Evolutionary conservation across 2,329 filamentous ascomycete species (phyloP), one percentile per base, ranked within the genome.

Genomic region (Penicillium olsonii): DNA sequence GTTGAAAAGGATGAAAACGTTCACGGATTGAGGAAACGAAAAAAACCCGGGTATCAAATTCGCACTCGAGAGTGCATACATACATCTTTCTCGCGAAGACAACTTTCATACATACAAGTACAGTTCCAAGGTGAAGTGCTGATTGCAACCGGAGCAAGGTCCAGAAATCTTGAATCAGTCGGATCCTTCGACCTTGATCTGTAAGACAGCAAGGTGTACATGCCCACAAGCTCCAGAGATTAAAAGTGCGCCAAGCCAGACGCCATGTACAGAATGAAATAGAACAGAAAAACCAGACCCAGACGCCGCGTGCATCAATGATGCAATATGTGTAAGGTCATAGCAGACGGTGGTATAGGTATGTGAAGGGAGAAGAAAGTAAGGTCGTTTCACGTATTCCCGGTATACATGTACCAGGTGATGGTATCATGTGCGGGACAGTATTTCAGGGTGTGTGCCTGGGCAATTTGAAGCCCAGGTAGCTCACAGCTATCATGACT

Each of bases 1-100:
- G n/a, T n/a, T n/a, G n/a, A n/a, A n/a, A n/a, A n/a, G n/a, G n/a
- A n/a, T n/a, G n/a, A n/a, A n/a, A n/a, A n/a, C n/a, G n/a, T n/a
- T n/a, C 5, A 24, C 22, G 22, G 22, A 24, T 8, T 8, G n/a
- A n/a, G 22, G 22, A 24, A 24, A 24, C 22, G 5, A 24, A 24
- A 42, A 39, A 43, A 48, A 44, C 19, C 29, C 34, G 55, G 55
- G 55, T 57, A 57, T 57, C 55, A 56, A 52, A 39, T 54, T 54
- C 42, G 40, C 53, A 48, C 45, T 42, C 40, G 45, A 52, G 24
- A 56, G 22, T 39, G 37, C 45, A 35, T 47, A 47, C 40, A 50
- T 53, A 55, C 37, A 41, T 38, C 26, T 35, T 43, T 38, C 35
- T 43, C 38, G 48, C 27, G 27, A 47, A n/a, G n/a, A n/a, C 35